Conservation (phyloP, 495 filamentous ascomycete species). For the Podospora anserina region DNA sequence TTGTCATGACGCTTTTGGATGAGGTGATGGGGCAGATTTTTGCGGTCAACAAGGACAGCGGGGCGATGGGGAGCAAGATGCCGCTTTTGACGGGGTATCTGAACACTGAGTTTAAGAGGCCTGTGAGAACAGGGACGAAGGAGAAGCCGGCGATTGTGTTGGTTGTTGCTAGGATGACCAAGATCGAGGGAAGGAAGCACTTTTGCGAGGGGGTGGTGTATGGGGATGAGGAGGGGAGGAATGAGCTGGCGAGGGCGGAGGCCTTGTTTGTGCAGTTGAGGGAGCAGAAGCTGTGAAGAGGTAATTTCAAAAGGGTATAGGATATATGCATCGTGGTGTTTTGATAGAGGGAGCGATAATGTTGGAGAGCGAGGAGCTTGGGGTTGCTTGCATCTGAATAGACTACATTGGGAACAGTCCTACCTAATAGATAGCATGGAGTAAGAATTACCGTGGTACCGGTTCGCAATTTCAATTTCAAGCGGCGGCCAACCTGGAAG, state of each 20-base stretch:
- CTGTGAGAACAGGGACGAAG: conserved; percentile 50
- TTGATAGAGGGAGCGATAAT: not conserved
- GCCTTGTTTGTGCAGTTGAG: conserved; percentile 43
- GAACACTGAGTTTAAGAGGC: conserved; percentile 54
- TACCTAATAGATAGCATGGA: too few relatives aligned
- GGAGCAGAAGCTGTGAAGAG: not conserved
- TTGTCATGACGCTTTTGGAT: conserved; percentile 59
- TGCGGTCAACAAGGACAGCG: conserved; percentile 41
- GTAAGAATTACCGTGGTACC: too few relatives aligned
- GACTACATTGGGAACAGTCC: too few relatives aligned
- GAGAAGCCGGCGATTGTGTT: conserved; percentile 35
- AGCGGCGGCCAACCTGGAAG: too few relatives aligned
- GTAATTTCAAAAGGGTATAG: not conserved
- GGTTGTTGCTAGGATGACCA: conserved; percentile 42
- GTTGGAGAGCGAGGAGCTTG: too few relatives aligned
- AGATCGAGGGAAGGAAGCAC: conserved; percentile 47
- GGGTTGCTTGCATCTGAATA: too few relatives aligned
- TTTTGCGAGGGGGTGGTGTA: conserved; percentile 43
- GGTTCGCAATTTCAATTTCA: too few relatives aligned
- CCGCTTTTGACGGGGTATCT: conserved; percentile 55
- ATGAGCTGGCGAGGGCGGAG: conserved; percentile 45
- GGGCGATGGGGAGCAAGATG: conserved; percentile 13
- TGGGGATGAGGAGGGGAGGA: conserved; percentile 34
- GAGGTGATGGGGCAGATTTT: conserved; percentile 51
- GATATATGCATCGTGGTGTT: not conserved